Evolutionary conservation across 2,329 filamentous ascomycete species (phyloP).

Genomic region (Monosporascus cannonballus): DNA sequence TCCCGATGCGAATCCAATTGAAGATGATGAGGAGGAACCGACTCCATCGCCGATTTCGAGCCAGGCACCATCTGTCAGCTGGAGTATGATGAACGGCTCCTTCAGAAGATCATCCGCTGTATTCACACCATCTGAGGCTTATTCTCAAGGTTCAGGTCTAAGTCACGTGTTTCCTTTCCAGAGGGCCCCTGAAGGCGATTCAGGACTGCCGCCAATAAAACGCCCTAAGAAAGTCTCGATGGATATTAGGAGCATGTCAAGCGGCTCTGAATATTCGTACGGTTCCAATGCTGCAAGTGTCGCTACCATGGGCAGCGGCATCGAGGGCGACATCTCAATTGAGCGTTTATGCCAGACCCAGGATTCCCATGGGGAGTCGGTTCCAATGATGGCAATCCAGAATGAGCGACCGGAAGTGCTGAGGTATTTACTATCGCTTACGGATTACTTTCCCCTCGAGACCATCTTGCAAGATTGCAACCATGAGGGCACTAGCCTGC

Average conservation of each 20-base stretch:
- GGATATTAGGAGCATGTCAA: constrained; percentile 84
- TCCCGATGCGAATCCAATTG: constrained; percentile 48
- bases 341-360: constrained; percentile 70
- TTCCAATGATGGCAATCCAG: constrained; percentile 81
- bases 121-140: constrained; percentile 40
- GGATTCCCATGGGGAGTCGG: constrained; percentile 68
- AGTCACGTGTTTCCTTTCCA: constrained; percentile 92
- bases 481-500: constrained; percentile 80
- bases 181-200: constrained; percentile 41
- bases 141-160: constrained; percentile 53
- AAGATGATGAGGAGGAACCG: constrained; percentile 35
- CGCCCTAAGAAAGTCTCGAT: constrained; percentile 77
- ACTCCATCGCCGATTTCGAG: constrained; percentile 33
- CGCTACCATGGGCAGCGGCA: constrained; percentile 62
- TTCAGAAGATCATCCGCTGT: constrained; percentile 37
- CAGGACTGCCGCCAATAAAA: constrained; percentile 34
- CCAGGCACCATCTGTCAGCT: constrained; percentile 39
- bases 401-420: constrained; percentile 66
- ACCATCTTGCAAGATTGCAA: constrained; percentile 78
- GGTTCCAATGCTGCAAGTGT: constrained; percentile 75
- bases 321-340: constrained; percentile 83
- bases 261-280: constrained; percentile 76
- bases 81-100: constrained; percentile 40
- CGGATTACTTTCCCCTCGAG: constrained; percentile 66
- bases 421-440: constrained; percentile 70